Conservation (phyloP, 371 early-diverging fungal species). For the Fennellomyces sp. region DNA sequence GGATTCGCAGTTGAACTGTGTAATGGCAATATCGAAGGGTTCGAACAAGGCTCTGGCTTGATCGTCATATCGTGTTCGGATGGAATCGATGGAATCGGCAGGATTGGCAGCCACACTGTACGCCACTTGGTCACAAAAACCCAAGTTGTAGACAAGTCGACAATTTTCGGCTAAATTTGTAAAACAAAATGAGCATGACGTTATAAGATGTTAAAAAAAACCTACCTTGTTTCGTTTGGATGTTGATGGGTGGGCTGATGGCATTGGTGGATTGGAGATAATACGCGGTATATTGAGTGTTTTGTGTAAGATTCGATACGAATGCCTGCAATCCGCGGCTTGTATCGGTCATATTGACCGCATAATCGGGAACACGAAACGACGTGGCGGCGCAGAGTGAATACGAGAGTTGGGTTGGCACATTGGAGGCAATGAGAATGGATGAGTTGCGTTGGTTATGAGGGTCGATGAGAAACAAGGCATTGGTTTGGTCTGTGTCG, state of each 20-base stretch:
- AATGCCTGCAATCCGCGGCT: slow-evolving; percentile 35
- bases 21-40: slow-evolving; percentile 54
- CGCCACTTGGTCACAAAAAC: slow-evolving; percentile 62
- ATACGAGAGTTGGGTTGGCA: slow-evolving; percentile 40
- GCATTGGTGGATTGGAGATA: slow-evolving; percentile 38
- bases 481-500: slow-evolving; percentile 57
- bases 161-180: slow-evolving; percentile 43
- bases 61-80: slow-evolving; percentile 48
- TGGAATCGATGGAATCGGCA: slow-evolving; percentile 13
- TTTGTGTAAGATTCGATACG: slow-evolving; percentile 37
- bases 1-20: slow-evolving; percentile 61
- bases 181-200: slow-evolving; percentile 5
- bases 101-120: slow-evolving; percentile 42
- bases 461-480: slow-evolving; percentile 48
- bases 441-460: slow-evolving; percentile 28
- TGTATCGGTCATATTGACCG: slow-evolving; percentile 37
- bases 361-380: slow-evolving; percentile 29
- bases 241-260: slow-evolving; percentile 26
- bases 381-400: slow-evolving; percentile 55
- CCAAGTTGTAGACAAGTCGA: slow-evolving; percentile 54
- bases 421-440: slow-evolving; percentile 34
- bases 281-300: slow-evolving; percentile 47
- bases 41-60: slow-evolving; percentile 44
- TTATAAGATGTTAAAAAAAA: not conserved
- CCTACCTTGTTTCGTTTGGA: slow-evolving; percentile 33